Percentiles rank a stretch among this genome's conserved stretches.
phyloP scores from a whole-genome alignment of 306 rosid species.

The Quercus suber region DNA sequence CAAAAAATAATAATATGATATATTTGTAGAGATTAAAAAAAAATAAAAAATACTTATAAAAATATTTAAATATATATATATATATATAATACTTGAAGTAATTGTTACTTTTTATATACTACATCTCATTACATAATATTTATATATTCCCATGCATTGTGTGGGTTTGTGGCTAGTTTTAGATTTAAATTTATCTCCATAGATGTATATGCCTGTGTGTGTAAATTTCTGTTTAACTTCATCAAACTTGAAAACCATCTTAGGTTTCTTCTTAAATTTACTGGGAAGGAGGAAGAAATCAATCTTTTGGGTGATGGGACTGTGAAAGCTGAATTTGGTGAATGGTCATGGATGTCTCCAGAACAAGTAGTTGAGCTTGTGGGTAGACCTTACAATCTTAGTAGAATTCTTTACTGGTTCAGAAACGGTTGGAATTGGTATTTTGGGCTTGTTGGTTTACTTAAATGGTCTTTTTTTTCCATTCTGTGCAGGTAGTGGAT shows the following conservation, averaged over 20 bases:
- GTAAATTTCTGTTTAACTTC: neutral
- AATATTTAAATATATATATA: too few species aligned
- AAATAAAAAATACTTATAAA: too few species aligned
- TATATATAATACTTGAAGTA: too few species aligned
- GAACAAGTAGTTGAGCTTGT: constrained; percentile 62
- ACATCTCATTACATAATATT: too few species aligned
- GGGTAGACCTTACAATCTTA: constrained; percentile 28
- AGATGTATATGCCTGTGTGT: too few species aligned
- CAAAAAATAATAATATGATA: too few species aligned
- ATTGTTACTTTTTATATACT: too few species aligned
- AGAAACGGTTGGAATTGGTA: neutral
- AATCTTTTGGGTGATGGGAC: constrained; percentile 95
- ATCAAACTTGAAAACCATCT: neutral
- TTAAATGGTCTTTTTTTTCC: constrained; percentile 3
- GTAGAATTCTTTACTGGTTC: constrained; percentile 4
- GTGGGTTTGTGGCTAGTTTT: too few species aligned
- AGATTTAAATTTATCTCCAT: too few species aligned
- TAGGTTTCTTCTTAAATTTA: constrained; percentile 82
- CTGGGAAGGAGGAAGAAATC: constrained; percentile 76
- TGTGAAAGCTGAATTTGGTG: constrained; percentile 88
- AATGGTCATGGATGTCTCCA: constrained; percentile 84
- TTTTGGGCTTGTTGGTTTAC: neutral
- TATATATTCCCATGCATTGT: too few species aligned
- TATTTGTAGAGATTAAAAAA: too few species aligned
- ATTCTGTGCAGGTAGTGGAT: constrained; percentile 64